phyloP scores from a whole-genome alignment of 257 asterid species.

The Schizonepeta tenuifolia region DNA sequence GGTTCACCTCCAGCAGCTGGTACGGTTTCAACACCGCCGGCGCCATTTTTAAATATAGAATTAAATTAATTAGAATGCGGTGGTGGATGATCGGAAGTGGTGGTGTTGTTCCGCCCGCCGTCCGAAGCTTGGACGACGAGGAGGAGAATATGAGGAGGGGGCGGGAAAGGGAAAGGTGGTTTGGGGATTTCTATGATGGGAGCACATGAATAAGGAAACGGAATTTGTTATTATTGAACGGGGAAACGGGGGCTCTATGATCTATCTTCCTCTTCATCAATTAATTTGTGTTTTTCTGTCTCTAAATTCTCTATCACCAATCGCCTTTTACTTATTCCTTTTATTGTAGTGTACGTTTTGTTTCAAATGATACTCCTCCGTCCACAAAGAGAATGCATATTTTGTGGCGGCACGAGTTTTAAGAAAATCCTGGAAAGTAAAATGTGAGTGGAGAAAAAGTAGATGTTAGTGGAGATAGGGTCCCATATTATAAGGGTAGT shows the following conservation, averaged over 20 bases:
- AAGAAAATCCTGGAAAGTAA: too few species aligned
- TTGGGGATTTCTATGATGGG: constrained; percentile 18
- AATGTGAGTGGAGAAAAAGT: too few species aligned
- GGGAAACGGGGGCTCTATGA: constrained; percentile 15
- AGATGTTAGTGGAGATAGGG: too few species aligned
- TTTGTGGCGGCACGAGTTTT: too few species aligned
- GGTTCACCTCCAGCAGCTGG: constrained; percentile 83
- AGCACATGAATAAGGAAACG: constrained; percentile 38
- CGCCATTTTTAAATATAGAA: constrained; percentile 41
- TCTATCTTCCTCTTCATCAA: too few species aligned
- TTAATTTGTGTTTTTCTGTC: too few species aligned
- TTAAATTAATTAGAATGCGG: background rate
- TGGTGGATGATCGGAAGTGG: background rate
- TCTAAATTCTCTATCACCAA: too few species aligned
- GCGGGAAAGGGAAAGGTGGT: constrained; percentile 9
- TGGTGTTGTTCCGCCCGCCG: constrained; percentile 42
- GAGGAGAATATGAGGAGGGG: constrained; percentile 28
- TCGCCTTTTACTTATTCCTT: too few species aligned
- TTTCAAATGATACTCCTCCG: too few species aligned
- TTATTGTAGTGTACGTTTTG: too few species aligned
- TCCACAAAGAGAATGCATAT: too few species aligned
- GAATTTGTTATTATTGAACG: constrained; percentile 1
- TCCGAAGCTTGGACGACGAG: constrained; percentile 61
- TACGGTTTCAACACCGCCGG: constrained; percentile 48
- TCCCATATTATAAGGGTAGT: too few species aligned